Conservation (phyloP, 306 rosid genomes). For the Vigna trinervia region DNA sequence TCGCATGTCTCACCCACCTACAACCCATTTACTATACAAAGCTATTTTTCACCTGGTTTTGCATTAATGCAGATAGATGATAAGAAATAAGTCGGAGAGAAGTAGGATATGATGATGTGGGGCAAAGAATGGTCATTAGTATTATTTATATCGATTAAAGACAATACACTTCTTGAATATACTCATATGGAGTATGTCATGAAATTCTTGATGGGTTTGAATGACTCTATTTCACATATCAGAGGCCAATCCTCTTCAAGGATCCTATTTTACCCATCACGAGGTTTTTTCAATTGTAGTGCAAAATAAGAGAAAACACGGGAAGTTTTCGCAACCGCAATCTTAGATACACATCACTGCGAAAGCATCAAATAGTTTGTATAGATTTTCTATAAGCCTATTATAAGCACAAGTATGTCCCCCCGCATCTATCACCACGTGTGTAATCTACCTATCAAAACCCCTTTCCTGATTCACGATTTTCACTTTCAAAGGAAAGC, state of each 20-base stretch:
- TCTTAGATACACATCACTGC: not conserved
- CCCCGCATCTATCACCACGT: not conserved
- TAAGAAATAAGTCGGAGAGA: no score
- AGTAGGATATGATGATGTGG: no score
- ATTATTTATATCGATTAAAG: not conserved
- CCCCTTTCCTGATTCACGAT: not conserved
- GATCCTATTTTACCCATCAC: no score
- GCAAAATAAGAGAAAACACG: no score
- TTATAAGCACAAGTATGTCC: not conserved
- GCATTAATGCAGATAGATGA: no score
- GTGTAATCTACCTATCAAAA: not conserved
- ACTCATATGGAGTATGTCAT: no score
- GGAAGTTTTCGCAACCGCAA: not conserved
- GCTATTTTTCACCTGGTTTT: no score
- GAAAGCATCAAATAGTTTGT: not conserved
- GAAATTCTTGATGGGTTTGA: no score
- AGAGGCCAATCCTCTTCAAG: no score
- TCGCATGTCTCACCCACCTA: not conserved
- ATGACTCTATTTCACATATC: no score
- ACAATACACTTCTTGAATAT: no score
- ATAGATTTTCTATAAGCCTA: not conserved
- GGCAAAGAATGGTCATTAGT: not conserved
- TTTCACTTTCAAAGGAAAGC: not conserved
- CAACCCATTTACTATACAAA: not conserved
- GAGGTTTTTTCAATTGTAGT: no score